A percentile compares a stretch with the other conserved stretches of the same genome.
Conservation (phyloP, 1,139 yeast genomes). For the Sporopachydermia cereana region DNA sequence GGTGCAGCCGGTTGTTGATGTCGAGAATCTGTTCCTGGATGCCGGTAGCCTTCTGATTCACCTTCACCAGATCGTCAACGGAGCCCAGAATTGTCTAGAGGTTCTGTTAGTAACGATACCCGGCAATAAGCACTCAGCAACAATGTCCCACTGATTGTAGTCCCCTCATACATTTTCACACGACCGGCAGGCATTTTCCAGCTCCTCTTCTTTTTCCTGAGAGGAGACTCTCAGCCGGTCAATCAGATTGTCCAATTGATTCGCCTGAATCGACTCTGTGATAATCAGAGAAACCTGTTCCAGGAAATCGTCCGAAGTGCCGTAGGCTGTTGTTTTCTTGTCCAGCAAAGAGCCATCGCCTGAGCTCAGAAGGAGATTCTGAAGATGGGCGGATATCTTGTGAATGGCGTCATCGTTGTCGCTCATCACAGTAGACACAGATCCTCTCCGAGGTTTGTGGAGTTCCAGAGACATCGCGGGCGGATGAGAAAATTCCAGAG, state of each 20-base stretch:
- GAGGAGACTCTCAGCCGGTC: slow-evolving; percentile 46
- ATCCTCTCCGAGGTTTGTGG: not conserved
- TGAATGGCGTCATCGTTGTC: not conserved
- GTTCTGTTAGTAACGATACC: too few species aligned
- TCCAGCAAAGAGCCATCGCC: not conserved
- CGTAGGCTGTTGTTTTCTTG: not conserved
- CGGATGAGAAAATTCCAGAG: too few species aligned
- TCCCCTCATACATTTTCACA: slow-evolving; percentile 38
- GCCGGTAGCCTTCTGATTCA: slow-evolving; percentile 41
- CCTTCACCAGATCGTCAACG: slow-evolving; percentile 44
- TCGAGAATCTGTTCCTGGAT: slow-evolving; percentile 41
- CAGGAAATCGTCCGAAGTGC: slow-evolving; percentile 51
- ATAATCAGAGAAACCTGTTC: slow-evolving; percentile 78
- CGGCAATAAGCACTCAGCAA: not conserved
- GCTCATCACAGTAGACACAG: not conserved
- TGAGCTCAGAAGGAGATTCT: not conserved
- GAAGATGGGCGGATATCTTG: slow-evolving; percentile 3
- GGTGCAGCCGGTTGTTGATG: slow-evolving; percentile 41
- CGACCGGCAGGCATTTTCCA: slow-evolving; percentile 48
- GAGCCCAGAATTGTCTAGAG: slow-evolving; percentile 34
- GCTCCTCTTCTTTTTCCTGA: slow-evolving; percentile 47
- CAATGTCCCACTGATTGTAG: not conserved
- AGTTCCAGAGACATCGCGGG: too few species aligned
- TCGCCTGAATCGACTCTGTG: slow-evolving; percentile 47
- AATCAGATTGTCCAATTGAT: slow-evolving; percentile 46